Base-by-base conservation (phyloP, 768 basidiomycete genomes). In the Amyloporia xantha region DNA sequence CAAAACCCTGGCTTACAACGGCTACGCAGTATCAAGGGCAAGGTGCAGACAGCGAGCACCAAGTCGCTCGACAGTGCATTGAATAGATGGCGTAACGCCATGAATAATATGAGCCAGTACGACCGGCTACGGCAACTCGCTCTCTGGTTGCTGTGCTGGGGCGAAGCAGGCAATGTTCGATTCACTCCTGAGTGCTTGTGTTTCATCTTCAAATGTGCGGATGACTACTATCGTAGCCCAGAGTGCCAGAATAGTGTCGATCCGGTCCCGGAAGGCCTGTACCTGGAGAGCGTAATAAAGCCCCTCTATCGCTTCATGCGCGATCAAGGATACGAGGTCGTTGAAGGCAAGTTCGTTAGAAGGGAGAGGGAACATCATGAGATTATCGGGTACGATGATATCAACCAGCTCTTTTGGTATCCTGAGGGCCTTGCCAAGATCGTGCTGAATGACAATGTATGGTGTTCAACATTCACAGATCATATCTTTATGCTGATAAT, bases 191-290 rank as follows among this genome's bases (percentile, higher is more conserved):
- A 99, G 64, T 91, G 88, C 59, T 71, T 99, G 41, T 97, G 95
- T 74, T 99, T 98, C 78, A 95, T 99, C 63, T 98, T 98, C 84
- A 99, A 99, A 70, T 99, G 96, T 62, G 96, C 96, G 50, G 96
- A 99, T 67, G 96, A 99, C 71, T 98, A 98, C 66, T 99, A 99
- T 68, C 89, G 96, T 51, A 92, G 90, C 51, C 85, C 95, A 23
- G 96, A 98, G 64, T 99, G 96, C 64, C 96, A 99, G 70, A 95
- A 91, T 69, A 75, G 84, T 55, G 68, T 90, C 23, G 96, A 99
- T 38, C 86, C 94, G 4, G 90, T 97, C 2, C 88, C 89, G 9
- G 96, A 98, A 62, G 95, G 95, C 24, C 70, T 98, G 41, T 99
- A 95, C 68, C 80, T 99, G 45, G 80, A 88, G 50, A 77, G 85